Conservation (phyloP, 2,329 filamentous ascomycete genomes). For the Truncatella angustata region DNA sequence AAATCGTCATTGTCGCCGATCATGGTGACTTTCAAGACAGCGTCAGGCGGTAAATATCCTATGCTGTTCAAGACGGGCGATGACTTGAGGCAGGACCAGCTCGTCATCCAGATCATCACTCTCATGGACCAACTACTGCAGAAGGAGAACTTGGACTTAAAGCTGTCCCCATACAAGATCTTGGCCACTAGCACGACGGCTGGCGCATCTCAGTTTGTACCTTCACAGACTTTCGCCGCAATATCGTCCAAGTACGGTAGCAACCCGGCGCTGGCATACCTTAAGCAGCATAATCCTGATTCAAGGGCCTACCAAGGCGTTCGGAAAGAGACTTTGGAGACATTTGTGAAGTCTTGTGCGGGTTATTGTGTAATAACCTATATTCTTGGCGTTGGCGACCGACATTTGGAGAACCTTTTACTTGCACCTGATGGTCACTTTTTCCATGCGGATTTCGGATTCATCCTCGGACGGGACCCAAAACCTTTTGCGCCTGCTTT, state of each 20-base stretch:
- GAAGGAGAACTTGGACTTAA: conserved; percentile 94
- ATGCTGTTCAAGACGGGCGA: conserved; percentile 98
- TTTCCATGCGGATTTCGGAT: conserved; percentile 98
- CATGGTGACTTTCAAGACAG: conserved; percentile 85
- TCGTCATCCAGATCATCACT: conserved; percentile 95
- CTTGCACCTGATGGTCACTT: conserved; percentile 89
- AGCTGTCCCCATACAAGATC: conserved; percentile 93
- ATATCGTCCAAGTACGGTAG: conserved; percentile 80
- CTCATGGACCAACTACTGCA: conserved; percentile 94
- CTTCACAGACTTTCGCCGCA: conserved; percentile 78
- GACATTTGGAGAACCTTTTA: conserved; percentile 92
- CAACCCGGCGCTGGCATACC: conserved; percentile 74
- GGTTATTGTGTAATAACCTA: conserved; percentile 99
- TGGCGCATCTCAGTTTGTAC: conserved; percentile 90
- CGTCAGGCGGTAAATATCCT: conserved; percentile 74
- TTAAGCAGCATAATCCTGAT: conserved; percentile 88
- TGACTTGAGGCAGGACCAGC: conserved; percentile 92
- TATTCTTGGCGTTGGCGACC: conserved; percentile 91
- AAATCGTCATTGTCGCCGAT: conserved; percentile 93
- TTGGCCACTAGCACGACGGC: conserved; percentile 87
- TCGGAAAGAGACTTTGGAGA: conserved; percentile 89
- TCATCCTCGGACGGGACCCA: conserved; percentile 93
- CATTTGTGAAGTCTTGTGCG: conserved; percentile 91
- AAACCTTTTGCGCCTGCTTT: conserved; percentile 97
- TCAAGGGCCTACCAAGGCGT: conserved; percentile 78